Conservation (phyloP, 768 basidiomycete species). For the Phylloporus arenicola region DNA sequence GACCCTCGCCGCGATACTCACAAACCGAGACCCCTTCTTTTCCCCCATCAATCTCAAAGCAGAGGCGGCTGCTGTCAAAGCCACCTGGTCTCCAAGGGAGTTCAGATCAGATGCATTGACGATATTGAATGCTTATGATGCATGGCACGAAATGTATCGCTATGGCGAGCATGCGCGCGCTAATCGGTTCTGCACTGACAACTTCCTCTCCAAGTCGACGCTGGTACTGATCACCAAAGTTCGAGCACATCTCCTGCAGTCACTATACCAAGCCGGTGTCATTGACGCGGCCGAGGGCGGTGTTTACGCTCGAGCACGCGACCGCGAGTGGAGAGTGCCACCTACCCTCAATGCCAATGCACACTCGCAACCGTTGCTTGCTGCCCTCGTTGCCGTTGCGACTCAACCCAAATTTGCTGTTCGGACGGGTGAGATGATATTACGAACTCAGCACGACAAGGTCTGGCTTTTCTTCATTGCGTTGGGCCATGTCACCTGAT, state of each 20-base stretch:
- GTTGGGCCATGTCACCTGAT: constrained; percentile 11
- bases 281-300: constrained; percentile 78
- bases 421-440: constrained; percentile 57
- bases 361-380: constrained; percentile 70
- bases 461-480: constrained; percentile 36
- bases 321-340: constrained; percentile 45
- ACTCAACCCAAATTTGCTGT: constrained; percentile 90
- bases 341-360: constrained; percentile 64
- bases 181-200: constrained; percentile 73
- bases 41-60: constrained; percentile 71
- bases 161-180: constrained; percentile 59
- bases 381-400: constrained; percentile 79
- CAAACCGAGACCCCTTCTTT: constrained; percentile 87
- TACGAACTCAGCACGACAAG: constrained; percentile 79
- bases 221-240: constrained; percentile 76
- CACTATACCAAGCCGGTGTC: constrained; percentile 74
- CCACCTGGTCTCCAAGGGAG: constrained; percentile 70
- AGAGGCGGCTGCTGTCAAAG: constrained; percentile 67
- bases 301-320: constrained; percentile 26
- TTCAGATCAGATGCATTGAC: constrained; percentile 85
- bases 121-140: constrained; percentile 72
- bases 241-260: constrained; percentile 69
- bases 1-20: constrained; percentile 86
- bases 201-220: constrained; percentile 86
- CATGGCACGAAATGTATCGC: constrained; percentile 71